phyloP scores from a whole-genome alignment of 805 yeast species.

The Candida coleopterorum region DNA sequence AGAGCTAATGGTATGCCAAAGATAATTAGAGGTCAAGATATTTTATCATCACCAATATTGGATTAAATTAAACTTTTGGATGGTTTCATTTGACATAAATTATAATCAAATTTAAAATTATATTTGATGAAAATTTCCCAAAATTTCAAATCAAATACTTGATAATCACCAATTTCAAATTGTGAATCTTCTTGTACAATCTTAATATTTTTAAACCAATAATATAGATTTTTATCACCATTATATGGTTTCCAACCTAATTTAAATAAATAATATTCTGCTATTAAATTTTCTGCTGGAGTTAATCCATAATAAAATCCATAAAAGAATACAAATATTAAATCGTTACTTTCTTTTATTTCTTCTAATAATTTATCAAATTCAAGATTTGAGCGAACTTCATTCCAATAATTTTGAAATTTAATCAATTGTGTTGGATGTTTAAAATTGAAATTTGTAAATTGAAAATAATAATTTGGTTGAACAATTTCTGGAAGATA shows the following conservation, averaged over 20 bases:
- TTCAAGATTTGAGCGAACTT: slow-evolving; percentile 27
- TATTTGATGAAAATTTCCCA: slow-evolving; percentile 39
- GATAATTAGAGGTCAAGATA: neutral
- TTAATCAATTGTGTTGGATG: slow-evolving; percentile 33
- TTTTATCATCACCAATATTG: slow-evolving; percentile 1
- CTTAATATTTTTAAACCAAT: slow-evolving; percentile 27
- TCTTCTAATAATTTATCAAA: slow-evolving; percentile 31
- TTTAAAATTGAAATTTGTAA: slow-evolving; percentile 15
- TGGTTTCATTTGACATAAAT: slow-evolving; percentile 27
- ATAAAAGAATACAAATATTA: slow-evolving; percentile 36
- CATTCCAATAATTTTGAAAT: slow-evolving; percentile 38
- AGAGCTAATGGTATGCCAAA: neutral
- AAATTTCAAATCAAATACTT: slow-evolving; percentile 35
- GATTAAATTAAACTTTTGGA: slow-evolving; percentile 11
- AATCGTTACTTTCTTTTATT: slow-evolving; percentile 25
- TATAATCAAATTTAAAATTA: slow-evolving; percentile 34
- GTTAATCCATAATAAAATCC: slow-evolving; percentile 40
- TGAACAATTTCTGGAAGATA: slow-evolving; percentile 27
- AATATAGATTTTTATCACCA: slow-evolving; percentile 13
- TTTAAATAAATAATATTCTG: slow-evolving; percentile 34
- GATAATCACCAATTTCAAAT: slow-evolving; percentile 33
- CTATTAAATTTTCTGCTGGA: slow-evolving; percentile 39
- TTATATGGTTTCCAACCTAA: slow-evolving; percentile 42
- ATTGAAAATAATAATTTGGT: slow-evolving; percentile 10
- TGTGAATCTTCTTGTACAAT: slow-evolving; percentile 8